A percentile compares a stretch with the other conserved stretches of the same genome.
Evolutionary conservation across 495 filamentous ascomycete genomes (phyloP).

Genomic region (Lepidopterella palustris): DNA sequence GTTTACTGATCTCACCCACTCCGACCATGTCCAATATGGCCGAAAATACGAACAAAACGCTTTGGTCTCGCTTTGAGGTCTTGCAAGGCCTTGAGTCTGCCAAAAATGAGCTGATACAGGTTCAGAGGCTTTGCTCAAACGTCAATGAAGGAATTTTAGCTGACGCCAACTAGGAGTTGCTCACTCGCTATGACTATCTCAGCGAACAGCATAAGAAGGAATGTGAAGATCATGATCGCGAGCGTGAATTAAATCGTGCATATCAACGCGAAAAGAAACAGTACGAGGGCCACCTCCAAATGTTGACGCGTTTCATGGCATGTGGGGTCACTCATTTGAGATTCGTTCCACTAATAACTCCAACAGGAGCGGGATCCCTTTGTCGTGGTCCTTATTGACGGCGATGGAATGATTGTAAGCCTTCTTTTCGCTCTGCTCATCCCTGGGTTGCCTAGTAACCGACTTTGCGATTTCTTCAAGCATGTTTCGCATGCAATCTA

Average conservation of each 20-base stretch:
- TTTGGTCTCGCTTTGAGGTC: slow-evolving; percentile 17
- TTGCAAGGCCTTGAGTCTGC: slow-evolving; percentile 11
- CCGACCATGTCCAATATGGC: background rate
- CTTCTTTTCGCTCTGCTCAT: too few relatives aligned
- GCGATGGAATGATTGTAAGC: slow-evolving; percentile 66
- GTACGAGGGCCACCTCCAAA: background rate
- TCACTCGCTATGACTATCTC: slow-evolving; percentile 21
- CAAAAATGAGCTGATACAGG: slow-evolving; percentile 22
- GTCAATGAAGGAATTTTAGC: background rate
- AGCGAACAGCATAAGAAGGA: slow-evolving; percentile 12
- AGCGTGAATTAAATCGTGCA: slow-evolving; percentile 7
- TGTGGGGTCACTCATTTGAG: background rate
- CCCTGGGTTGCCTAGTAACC: too few relatives aligned
- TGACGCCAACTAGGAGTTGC: slow-evolving; percentile 19
- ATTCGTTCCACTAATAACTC: slow-evolving; percentile 7
- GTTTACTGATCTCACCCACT: background rate
- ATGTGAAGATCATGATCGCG: slow-evolving; percentile 13
- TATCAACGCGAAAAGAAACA: slow-evolving; percentile 6
- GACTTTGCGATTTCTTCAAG: too few relatives aligned
- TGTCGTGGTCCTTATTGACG: slow-evolving; percentile 68
- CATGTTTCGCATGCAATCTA: too few relatives aligned
- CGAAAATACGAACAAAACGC: background rate
- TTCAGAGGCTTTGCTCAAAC: background rate
- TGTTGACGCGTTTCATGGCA: slow-evolving; percentile 12
- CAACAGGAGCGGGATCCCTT: slow-evolving; percentile 67